Evolutionary conservation across 176 grass and related monocot species (phyloP).

Genomic region (Musa troglodytarum): DNA sequence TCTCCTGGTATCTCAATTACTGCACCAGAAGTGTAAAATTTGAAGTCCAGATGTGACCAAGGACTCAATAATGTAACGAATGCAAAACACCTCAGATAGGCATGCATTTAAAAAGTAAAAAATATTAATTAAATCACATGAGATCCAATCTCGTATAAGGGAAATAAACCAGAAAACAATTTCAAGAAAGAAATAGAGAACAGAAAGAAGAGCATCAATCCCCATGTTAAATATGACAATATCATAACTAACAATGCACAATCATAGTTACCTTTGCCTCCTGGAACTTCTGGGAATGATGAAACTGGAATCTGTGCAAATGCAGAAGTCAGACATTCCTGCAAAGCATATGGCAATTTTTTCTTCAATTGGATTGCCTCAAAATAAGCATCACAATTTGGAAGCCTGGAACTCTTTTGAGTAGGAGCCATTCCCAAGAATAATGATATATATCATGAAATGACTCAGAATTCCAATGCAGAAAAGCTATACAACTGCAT

Average conservation of each 20-base stretch:
- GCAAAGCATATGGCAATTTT: constrained; percentile 66
- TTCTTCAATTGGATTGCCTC: constrained; percentile 85
- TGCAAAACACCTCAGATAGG: background rate
- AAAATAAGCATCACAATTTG: constrained; percentile 84
- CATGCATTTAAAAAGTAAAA: background rate
- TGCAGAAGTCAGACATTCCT: constrained; percentile 60
- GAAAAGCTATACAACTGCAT: background rate
- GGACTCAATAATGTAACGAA: too few relatives aligned
- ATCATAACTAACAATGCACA: background rate
- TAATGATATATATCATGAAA: background rate
- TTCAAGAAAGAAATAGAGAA: constrained; percentile 5
- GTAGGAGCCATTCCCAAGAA: background rate
- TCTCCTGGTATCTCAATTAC: constrained; percentile 83
- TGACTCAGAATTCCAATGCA: background rate
- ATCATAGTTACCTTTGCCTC: constrained; percentile 51
- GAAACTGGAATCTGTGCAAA: constrained; percentile 70
- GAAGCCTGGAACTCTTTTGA: constrained; percentile 10
- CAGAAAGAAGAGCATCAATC: background rate
- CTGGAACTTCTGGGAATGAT: constrained; percentile 75
- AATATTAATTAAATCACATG: background rate
- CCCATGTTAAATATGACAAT: background rate
- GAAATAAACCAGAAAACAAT: background rate
- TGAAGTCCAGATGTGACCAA: background rate
- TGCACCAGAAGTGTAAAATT: constrained; percentile 4
- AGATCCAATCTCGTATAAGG: background rate